Percentiles rank a stretch among this genome's conserved stretches.
phyloP scores from a whole-genome alignment of 1,284 basidiomycete genomes.

The Trichosporon coremiiforme region DNA sequence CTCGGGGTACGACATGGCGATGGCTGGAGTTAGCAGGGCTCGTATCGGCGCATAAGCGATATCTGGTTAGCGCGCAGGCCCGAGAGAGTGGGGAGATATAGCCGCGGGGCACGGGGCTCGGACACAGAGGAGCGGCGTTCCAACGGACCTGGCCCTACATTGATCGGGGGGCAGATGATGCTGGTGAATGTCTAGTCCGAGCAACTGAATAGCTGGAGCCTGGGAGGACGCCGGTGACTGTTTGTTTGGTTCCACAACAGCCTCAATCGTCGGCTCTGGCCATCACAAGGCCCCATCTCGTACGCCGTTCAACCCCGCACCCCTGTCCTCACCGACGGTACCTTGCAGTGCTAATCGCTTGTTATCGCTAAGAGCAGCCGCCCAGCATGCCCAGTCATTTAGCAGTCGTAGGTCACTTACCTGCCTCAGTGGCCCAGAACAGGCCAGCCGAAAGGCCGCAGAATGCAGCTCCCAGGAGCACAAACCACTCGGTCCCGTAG shows the following conservation, averaged over 20 bases:
- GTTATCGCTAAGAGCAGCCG: no score
- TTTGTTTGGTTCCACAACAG: background rate
- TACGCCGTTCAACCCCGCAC: background rate
- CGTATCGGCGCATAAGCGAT: background rate
- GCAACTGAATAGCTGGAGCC: background rate
- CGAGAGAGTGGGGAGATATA: background rate
- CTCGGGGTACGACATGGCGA: conserved; percentile 45
- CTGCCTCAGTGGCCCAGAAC: conserved; percentile 41
- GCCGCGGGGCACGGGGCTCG: background rate
- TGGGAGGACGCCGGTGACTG: background rate
- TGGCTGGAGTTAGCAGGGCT: conserved; percentile 27
- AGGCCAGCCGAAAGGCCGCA: conserved; percentile 47
- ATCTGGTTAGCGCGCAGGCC: background rate
- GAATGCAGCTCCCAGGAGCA: conserved; percentile 40
- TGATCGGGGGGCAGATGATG: no score
- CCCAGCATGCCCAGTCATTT: no score
- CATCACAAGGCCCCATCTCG: background rate
- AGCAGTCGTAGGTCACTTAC: conserved; percentile 1
- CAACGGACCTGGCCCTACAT: no score
- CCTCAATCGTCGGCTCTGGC: no score
- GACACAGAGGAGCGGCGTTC: no score
- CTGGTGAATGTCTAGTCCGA: no score
- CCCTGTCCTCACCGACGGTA: background rate
- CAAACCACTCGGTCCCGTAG: conserved; percentile 38
- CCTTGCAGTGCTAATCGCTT: background rate